phyloP scores from a whole-genome alignment of 352 stramenopile species.

The Stramenopiles sp. region DNA sequence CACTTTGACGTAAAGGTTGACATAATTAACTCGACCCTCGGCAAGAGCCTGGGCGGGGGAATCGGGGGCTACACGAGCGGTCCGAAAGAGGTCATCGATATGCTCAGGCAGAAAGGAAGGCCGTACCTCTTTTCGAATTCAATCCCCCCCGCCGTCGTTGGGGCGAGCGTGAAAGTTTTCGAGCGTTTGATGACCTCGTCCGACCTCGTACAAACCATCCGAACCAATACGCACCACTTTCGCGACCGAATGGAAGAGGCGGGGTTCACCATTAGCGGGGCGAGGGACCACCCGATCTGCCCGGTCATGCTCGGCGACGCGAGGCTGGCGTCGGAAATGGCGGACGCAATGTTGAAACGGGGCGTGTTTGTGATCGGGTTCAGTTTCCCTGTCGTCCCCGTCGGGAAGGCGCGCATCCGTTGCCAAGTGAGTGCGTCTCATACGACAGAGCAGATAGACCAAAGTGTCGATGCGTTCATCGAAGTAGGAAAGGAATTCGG shows the following conservation, averaged over 20 bases:
- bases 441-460: constrained; percentile 66
- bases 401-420: constrained; percentile 66
- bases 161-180: constrained; percentile 73
- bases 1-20: constrained; percentile 55
- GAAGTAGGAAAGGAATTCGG: constrained; percentile 44
- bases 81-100: constrained; percentile 63
- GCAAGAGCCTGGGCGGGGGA: constrained; percentile 70
- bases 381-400: constrained; percentile 73
- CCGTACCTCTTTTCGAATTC: constrained; percentile 84
- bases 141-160: constrained; percentile 66
- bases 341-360: constrained; percentile 68
- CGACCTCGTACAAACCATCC: constrained; percentile 61
- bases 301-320: constrained; percentile 74
- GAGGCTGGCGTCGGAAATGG: constrained; percentile 55
- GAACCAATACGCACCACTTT: constrained; percentile 66
- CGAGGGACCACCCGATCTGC: constrained; percentile 59
- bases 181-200: constrained; percentile 61
- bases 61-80: constrained; percentile 75
- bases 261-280: constrained; percentile 64
- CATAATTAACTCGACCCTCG: constrained; percentile 79
- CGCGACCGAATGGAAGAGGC: constrained; percentile 62
- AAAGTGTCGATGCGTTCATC: constrained; percentile 70
- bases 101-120: constrained; percentile 61
- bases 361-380: constrained; percentile 85
- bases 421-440: constrained; percentile 71